Percentiles rank a stretch among this genome's conserved stretches.
Evolutionary conservation across 2,329 filamentous ascomycete species (phyloP).

Genomic region (Dothistroma pini): DNA sequence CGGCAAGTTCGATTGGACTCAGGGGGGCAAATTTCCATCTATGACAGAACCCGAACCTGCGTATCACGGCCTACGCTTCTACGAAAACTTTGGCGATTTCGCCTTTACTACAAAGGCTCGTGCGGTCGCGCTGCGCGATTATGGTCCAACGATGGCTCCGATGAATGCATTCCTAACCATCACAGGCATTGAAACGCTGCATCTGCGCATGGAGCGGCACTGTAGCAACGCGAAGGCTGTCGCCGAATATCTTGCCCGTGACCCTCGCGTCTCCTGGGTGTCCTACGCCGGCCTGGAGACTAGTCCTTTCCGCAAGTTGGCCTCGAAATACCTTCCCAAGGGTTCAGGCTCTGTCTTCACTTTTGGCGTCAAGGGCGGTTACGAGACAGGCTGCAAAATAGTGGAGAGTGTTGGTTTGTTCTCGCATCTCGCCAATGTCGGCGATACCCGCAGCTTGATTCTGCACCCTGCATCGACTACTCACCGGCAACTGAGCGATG

Average conservation of each 20-base stretch:
- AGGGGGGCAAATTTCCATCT: conserved; percentile 13
- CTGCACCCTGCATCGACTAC: conserved; percentile 20
- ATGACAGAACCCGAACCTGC: conserved; percentile 18
- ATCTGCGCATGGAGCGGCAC: conserved; percentile 19
- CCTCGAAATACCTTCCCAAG: conserved; percentile 14
- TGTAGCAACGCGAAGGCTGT: conserved; percentile 15
- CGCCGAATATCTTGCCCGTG: conserved; percentile 12
- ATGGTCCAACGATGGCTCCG: conserved; percentile 15
- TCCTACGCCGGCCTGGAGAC: conserved; percentile 16
- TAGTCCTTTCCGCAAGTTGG: conserved; percentile 7
- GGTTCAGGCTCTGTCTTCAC: conserved; percentile 17
- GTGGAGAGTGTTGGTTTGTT: conserved; percentile 18
- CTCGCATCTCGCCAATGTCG: conserved; percentile 18
- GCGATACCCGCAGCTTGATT: conserved; percentile 17
- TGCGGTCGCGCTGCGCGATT: conserved; percentile 16
- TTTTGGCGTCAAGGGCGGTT: conserved; percentile 18
- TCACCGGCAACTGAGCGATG: conserved; percentile 18
- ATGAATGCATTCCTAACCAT: conserved; percentile 17
- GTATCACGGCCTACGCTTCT: conserved; percentile 18
- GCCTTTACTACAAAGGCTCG: conserved; percentile 17
- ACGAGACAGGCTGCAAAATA: conserved; percentile 13
- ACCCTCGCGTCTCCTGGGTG: conserved; percentile 17
- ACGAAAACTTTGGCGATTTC: conserved; percentile 18
- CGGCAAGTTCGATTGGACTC: conserved; percentile 19
- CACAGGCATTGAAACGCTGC: conserved; percentile 19